Evolutionary conservation across 257 asterid species (phyloP).

Genomic region (Solanum paucissectum): DNA sequence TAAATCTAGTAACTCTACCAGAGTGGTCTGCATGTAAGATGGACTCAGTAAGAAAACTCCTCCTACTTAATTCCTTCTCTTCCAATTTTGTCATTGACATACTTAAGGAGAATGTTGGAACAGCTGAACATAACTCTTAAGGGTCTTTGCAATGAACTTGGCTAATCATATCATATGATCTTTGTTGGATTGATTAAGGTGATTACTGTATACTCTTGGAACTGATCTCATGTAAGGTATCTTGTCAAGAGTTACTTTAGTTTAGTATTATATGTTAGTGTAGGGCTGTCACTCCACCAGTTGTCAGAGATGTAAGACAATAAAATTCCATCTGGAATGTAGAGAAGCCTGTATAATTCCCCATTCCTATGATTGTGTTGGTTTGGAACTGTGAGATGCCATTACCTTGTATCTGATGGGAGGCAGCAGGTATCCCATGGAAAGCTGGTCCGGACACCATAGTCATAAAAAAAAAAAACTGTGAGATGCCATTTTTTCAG

Average conservation of each 20-base stretch:
- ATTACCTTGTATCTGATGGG: not conserved
- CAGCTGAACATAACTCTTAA: not conserved
- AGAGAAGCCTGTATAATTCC: not conserved
- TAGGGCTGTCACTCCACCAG: not conserved
- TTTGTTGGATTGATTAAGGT: not conserved
- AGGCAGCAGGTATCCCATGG: not conserved
- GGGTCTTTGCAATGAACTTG: not conserved
- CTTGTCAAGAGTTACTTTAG: not conserved
- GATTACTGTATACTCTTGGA: not conserved
- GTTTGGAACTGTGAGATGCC: not conserved
- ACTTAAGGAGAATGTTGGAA: not conserved
- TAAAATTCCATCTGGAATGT: not conserved
- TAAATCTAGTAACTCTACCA: not conserved
- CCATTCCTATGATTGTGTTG: not conserved
- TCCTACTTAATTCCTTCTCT: not conserved
- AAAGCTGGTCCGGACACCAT: not conserved
- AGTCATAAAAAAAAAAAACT: not conserved
- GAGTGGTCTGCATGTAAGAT: not conserved
- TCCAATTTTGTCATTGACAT: not conserved
- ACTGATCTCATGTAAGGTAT: not conserved
- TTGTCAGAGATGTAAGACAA: not conserved
- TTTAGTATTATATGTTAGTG: not conserved
- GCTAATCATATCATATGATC: not conserved
- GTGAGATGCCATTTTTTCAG: not conserved
- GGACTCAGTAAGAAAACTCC: not conserved